Conservation (phyloP, 495 filamentous ascomycete genomes). For the Eremomyces bilateralis region DNA sequence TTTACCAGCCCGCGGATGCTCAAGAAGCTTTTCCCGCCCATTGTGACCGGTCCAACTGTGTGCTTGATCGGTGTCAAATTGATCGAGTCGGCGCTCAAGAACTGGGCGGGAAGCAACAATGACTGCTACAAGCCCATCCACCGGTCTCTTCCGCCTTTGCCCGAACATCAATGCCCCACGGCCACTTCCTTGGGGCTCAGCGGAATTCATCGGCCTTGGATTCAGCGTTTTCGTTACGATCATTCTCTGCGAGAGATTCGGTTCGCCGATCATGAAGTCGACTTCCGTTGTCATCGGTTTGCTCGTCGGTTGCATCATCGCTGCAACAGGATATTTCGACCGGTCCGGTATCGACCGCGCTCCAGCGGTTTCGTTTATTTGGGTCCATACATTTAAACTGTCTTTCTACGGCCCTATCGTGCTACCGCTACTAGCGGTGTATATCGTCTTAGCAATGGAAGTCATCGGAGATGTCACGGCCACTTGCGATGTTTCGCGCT, state of each 20-base stretch:
- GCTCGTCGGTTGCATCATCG: constrained; percentile 71
- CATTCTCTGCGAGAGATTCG: constrained; percentile 67
- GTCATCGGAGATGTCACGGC: constrained; percentile 65
- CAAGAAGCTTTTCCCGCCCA: constrained; percentile 63
- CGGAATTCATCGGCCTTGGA: constrained; percentile 74
- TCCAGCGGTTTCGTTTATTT: constrained; percentile 67
- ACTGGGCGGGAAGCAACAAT: constrained; percentile 75
- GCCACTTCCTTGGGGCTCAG: constrained; percentile 67
- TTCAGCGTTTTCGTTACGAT: constrained; percentile 84
- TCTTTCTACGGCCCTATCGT: constrained; percentile 66
- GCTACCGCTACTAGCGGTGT: constrained; percentile 65
- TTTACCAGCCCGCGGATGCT: constrained; percentile 50
- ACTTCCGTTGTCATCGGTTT: constrained; percentile 65
- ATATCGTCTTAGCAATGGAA: constrained; percentile 75
- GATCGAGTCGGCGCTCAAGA: constrained; percentile 53
- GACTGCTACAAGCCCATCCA: constrained; percentile 27
- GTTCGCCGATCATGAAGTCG: constrained; percentile 53
- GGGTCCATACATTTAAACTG: constrained; percentile 73
- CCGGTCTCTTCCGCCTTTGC: constrained; percentile 39
- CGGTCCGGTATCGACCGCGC: constrained; percentile 40
- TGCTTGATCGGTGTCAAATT: constrained; percentile 22
- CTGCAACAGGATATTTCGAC: constrained; percentile 71
- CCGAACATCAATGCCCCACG: constrained; percentile 54
- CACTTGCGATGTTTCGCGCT: constrained; percentile 60
- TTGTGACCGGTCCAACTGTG: constrained; percentile 48